A percentile compares a stretch with the other conserved stretches of the same genome.
These are phyloP conservation scores for Ustilago esculenta DNA, from an alignment of 1,284 basidiomycete species.

Conservation along the genomic window DNA sequence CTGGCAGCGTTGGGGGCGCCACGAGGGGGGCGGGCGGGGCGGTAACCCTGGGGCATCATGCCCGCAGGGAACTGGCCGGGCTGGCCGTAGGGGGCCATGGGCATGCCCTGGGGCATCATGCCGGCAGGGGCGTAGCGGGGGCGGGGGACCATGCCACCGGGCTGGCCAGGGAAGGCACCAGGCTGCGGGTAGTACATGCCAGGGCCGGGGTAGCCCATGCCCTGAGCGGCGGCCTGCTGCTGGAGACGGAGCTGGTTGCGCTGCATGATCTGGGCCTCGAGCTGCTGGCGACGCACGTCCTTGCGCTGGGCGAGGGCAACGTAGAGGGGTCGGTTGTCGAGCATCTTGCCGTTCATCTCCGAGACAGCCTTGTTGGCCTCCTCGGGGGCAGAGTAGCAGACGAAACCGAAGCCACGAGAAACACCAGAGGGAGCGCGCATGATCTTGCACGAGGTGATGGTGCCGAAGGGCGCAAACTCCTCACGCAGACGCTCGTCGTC, in stretches of 20 bases:
- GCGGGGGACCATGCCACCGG: conserved; percentile 62
- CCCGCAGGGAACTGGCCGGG: conserved; percentile 63
- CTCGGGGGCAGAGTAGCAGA: conserved; percentile 97
- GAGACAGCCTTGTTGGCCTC: conserved; percentile 99
- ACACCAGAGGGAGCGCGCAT: conserved; percentile 86
- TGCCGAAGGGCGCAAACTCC: conserved; percentile 94
- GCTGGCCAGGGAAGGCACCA: conserved; percentile 64
- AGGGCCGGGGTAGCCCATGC: conserved; percentile 64
- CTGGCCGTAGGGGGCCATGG: conserved; percentile 62
- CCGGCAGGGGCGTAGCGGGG: conserved; percentile 65
- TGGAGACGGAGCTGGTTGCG: conserved; percentile 67
- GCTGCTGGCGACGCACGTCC: conserved; percentile 96
- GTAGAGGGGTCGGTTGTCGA: conserved; percentile 97
- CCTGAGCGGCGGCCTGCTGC: conserved; percentile 66
- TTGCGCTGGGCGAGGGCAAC: conserved; percentile 98
- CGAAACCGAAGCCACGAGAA: conserved; percentile 97
- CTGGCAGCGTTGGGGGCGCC: conserved; percentile 53
- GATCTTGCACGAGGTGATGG: conserved; percentile 98
- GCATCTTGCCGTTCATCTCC: conserved; percentile 99
- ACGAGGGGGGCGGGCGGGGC: conserved; percentile 61
- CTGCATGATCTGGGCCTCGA: conserved; percentile 82
- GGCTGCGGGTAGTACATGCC: conserved; percentile 67
- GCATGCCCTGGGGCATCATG: conserved; percentile 67
- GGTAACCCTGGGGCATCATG: conserved; percentile 65
- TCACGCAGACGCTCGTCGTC: conserved; percentile 67